A percentile compares a stretch with the other conserved stretches of the same genome.
Conservation (phyloP, 78 protist genomes). For the Dictyostelium firmibasis region DNA sequence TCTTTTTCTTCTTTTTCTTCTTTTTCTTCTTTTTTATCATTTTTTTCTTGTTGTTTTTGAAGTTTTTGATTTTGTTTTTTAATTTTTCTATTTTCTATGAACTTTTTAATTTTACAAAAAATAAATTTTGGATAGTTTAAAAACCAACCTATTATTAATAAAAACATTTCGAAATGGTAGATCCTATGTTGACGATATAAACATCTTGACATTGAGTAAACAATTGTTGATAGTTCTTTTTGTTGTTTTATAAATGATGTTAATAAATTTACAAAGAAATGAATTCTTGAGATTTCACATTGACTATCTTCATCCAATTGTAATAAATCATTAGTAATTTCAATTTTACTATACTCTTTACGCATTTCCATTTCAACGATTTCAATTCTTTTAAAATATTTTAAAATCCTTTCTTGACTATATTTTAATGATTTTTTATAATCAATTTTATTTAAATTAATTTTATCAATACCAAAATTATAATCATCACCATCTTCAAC, state of each 20-base stretch:
- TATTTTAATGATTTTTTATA: not conserved
- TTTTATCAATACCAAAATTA: not conserved
- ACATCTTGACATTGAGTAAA: not conserved
- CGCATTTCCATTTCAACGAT: not conserved
- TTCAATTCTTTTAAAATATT: slow-evolving; percentile 14
- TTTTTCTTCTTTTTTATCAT: too few species aligned
- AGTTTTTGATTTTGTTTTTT: not conserved
- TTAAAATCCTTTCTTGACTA: not conserved
- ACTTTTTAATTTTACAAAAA: not conserved
- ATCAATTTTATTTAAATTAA: not conserved
- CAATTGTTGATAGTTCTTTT: not conserved
- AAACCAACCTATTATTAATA: not conserved
- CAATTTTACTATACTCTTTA: not conserved
- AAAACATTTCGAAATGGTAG: not conserved
- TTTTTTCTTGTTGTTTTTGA: not conserved
- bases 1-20: not conserved
- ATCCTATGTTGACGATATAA: not conserved
- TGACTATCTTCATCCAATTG: not conserved
- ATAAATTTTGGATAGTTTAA: not conserved
- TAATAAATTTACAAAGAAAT: slow-evolving; percentile 1
- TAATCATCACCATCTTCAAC: not conserved
- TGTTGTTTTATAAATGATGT: not conserved
- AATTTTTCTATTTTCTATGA: not conserved
- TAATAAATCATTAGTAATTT: slow-evolving; percentile 3
- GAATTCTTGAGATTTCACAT: not conserved